Base-by-base conservation (phyloP, 1,139 yeast genomes). In the Suhomyces choctaworum region DNA sequence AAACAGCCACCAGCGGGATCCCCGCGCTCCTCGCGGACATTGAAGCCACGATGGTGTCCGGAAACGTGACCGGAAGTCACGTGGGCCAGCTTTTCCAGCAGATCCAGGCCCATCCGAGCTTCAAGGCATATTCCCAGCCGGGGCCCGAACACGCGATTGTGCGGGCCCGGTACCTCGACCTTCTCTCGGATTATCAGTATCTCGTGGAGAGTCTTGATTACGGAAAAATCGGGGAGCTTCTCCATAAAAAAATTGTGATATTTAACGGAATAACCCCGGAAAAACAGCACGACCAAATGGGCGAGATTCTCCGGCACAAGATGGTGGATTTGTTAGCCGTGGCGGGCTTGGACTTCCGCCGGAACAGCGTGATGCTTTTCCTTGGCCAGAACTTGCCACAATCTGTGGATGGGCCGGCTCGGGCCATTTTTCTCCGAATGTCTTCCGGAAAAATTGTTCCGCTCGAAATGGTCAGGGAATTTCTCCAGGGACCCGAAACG, bases 241-340 rank as follows among this genome's bases (percentile, higher is more conserved):
- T 67, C 16, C 64, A 66, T 41, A 66, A 67, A 42, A 69, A 69
- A 43, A 46, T 67, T 29, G 47, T 61, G n/a, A 42, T 60, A 14
- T 38, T 57, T 2, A 58, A 55, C 27, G 44, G 47, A 29, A 29
- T 51, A 7, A 48, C 56, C 44, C 31, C 32, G 9, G 25, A 41
- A 3, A 20, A 16, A 22, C 37, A 33, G 12, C 16, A 13, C 2
- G 28, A 13, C 2, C 27, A 29, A 5, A 27, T 37, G 27, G 34
- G 31, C 4, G 28, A 15, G 10, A 36, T 40, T 31, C 45, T 54
- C 14, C 54, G 51, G 23, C 40, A 40, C 22, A 66, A 66, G 42
- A 52, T 64, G 12, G 44, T 64, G 27, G 62, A 64, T 19, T 54
- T 56, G 24, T 47, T 58, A 27, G 39, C 64, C n/a, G 40, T 66